These are phyloP conservation scores for Aspergillus coremiiformis DNA, from an alignment of 495 filamentous ascomycete species.

Conservation along the genomic window DNA sequence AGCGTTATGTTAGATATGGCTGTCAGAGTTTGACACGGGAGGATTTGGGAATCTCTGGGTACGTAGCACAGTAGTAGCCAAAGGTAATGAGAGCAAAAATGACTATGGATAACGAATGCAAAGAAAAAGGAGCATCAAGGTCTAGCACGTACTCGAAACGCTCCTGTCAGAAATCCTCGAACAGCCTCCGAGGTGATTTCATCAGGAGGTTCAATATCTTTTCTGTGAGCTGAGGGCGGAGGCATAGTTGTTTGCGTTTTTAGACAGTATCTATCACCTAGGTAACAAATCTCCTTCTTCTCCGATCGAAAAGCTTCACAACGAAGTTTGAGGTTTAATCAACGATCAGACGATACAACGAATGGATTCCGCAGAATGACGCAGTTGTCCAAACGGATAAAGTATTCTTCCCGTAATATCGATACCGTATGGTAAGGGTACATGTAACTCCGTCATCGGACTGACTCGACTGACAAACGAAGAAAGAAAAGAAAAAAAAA, in stretches of 20 bases:
- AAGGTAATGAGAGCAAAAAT: not conserved
- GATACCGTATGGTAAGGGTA: not conserved
- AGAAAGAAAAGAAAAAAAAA: no score
- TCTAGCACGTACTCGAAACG: slow-evolving; percentile 33
- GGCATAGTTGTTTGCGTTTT: slow-evolving; percentile 22
- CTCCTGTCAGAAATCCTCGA: slow-evolving; percentile 39
- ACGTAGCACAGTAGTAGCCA: not conserved
- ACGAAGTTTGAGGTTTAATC: no score
- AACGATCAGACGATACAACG: not conserved
- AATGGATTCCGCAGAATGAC: slow-evolving; percentile 6
- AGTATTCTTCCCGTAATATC: slow-evolving; percentile 2
- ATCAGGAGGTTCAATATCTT: slow-evolving; percentile 34
- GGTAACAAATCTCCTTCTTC: no score
- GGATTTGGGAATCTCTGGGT: not conserved
- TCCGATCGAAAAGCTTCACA: no score
- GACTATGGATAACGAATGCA: not conserved
- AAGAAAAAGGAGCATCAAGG: not conserved
- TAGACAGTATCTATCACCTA: not conserved
- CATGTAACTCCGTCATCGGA: not conserved
- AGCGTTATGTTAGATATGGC: not conserved
- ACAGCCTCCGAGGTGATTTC: slow-evolving; percentile 36
- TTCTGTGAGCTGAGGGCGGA: slow-evolving; percentile 31
- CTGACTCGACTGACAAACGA: not conserved
- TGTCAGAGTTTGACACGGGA: not conserved
- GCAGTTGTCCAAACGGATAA: slow-evolving; percentile 8